These are phyloP conservation scores for Schizothecium vesticola DNA, from an alignment of 495 filamentous ascomycete species.

Conservation along the genomic window DNA sequence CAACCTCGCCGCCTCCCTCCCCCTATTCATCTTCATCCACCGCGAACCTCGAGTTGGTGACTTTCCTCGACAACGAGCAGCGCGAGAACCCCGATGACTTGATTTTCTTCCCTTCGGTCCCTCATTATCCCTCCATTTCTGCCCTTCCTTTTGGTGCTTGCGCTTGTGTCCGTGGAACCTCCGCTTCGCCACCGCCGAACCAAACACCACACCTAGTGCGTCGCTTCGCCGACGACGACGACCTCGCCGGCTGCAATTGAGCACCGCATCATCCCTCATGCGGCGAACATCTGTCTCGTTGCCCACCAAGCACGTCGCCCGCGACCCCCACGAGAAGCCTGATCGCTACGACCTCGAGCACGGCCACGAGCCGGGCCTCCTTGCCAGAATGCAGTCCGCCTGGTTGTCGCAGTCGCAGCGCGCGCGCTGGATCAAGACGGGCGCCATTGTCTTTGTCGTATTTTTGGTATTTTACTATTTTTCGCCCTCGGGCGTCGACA, in stretches of 20 bases:
- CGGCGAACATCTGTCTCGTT: conserved; percentile 55
- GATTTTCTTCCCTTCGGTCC: conserved; percentile 5
- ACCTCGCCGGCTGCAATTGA: conserved; percentile 4
- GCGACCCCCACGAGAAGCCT: conserved; percentile 56
- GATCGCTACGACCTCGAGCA: conserved; percentile 45
- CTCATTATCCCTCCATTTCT: conserved; percentile 4
- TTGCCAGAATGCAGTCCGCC: conserved; percentile 47
- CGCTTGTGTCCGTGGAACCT: neutral
- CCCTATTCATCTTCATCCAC: conserved; percentile 3
- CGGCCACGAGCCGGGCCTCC: conserved; percentile 35
- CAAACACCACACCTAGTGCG: neutral
- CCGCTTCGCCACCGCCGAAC: neutral
- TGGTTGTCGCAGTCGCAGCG: conserved; percentile 67
- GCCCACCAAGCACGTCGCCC: conserved; percentile 51
- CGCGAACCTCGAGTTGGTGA: neutral
- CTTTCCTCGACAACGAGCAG: neutral
- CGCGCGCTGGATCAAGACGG: conserved; percentile 77
- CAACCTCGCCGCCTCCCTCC: neutral
- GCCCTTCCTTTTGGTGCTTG: neutral
- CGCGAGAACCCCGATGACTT: neutral
- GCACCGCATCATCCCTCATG: conserved; percentile 33
- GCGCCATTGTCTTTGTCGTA: conserved; percentile 67
- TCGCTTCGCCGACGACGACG: neutral
- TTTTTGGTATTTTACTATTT: conserved; percentile 73
- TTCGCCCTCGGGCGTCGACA: conserved; percentile 50